Evolutionary conservation across 2,329 filamentous ascomycete genomes (phyloP), one percentile per base, ranked within the genome.

Genomic region (Hypoxylon sp.): DNA sequence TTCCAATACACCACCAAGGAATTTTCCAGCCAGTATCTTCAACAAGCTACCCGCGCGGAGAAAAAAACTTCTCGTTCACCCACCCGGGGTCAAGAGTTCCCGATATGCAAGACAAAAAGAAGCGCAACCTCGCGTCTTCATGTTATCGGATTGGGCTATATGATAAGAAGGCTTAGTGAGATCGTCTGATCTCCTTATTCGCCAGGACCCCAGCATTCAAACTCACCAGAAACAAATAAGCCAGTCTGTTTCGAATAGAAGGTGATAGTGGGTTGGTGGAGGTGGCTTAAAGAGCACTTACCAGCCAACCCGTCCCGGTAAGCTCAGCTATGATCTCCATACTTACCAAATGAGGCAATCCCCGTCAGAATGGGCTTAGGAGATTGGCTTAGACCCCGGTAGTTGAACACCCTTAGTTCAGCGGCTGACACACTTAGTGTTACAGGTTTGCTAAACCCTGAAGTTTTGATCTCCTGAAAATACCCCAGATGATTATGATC

Each of bases 191-290:
- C 1, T 65, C 28, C 34, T 49, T 14, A 70, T 70, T 68, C 62
- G 65, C 34, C 19, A 23, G 1, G 28, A 56, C 19, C 36, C 59
- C 7, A 30, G 61, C 49, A 61, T 65, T 59, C 45, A 70, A 68
- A 70, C 68, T 11, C 13, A 65, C 41, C 49, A 45, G 65, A 70
- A 70, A 70, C 68, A 59, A 30, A 25, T 50, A 38, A 50, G 55
- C 59, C 23, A 60, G 19, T 28, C 46, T 25, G 64, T 60, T 65
- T 63, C 46, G 58, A 53, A 51, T 55, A 67, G 48, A 69, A 41
- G 13, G 48, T 55, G 52, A 52, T 46, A 52, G 56, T 65, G 63
- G 58, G 53, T 49, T 46, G 38, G 56, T 65, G 63, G 58, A 48
- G 32, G 45, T 52, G 21, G 46, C 49, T 17, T 50, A 49, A 56